Base-by-base conservation (phyloP, 129 eudicot species). In the Sambucus nigra region DNA sequence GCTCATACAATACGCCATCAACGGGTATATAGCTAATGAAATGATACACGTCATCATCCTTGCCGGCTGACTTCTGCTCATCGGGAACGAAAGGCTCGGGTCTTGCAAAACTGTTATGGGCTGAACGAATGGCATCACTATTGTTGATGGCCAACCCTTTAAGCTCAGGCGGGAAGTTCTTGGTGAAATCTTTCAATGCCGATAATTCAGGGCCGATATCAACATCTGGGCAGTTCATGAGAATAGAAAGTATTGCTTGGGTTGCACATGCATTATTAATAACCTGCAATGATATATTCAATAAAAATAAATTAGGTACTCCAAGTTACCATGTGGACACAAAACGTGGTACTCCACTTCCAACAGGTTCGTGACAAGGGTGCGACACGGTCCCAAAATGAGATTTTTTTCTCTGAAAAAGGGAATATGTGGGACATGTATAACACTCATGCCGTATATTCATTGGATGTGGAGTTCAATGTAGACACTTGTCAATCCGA, bases 211-310 rank as follows among this genome's bases (percentile, higher is more conserved):
- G 85, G 55, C 99, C 99, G 25, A 92, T 73, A 55, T 92, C 99
- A 24, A 92, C 79, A 16, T 92, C 99, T n/a, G 84, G 87, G 41
- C 84, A 69, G 72, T 92, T 92, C 81, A 92, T 40, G 8, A 92
- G 94, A 60, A 92, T 92, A 2, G 99, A 92, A 57, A 92, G 77
- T 65, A 86, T 92, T 0, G 99, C 99, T 77, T 92, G 99, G 66
- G 99, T 92, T 19, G 99, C 96, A 55, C 96, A 92, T 10, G 99
- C 99, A 44, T 92, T 92, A 61, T 92, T 92, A 31, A 92, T 92
- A 57, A 92, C 99, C 95, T 92, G 78, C 17, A 68, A 25, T 13
- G 23, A 4, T 31, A 18, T 4, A 40, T n/a, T n/a, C n/a, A n/a
- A n/a, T n/a, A n/a, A n/a, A n/a, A n/a, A n/a, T n/a, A n/a, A n/a